Evolutionary conservation across 1,284 basidiomycete species (phyloP).

Genomic region (Pascua guehoae): DNA sequence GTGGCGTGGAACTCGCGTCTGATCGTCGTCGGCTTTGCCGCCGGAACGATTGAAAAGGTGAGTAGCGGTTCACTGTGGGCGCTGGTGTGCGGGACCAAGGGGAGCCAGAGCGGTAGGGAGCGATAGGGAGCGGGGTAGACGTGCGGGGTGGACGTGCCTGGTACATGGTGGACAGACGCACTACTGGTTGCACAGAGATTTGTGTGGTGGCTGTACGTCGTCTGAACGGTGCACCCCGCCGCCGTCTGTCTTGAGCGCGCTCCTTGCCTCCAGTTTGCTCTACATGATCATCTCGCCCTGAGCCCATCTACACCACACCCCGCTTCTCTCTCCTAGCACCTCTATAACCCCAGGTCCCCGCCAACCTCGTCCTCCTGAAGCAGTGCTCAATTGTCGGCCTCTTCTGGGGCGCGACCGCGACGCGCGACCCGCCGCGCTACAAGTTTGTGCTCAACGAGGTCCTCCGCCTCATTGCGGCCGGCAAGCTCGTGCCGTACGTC

Average conservation of each 20-base stretch:
- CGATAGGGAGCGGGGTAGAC: too few relatives aligned
- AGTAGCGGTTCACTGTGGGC: too few relatives aligned
- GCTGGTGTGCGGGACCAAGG: too few relatives aligned
- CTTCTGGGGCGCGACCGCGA: slow-evolving; percentile 76
- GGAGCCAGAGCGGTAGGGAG: too few relatives aligned
- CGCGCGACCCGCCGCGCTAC: slow-evolving; percentile 64
- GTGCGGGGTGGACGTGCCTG: too few relatives aligned
- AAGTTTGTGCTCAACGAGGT: slow-evolving; percentile 70
- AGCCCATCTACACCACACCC: too few relatives aligned
- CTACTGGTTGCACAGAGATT: too few relatives aligned
- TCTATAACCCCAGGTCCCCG: slow-evolving; percentile 63
- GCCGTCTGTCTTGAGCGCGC: slow-evolving; percentile 1
- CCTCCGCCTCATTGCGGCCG: slow-evolving; percentile 65
- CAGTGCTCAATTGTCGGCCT: slow-evolving; percentile 77
- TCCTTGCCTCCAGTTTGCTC: too few relatives aligned
- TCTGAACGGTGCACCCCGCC: not conserved
- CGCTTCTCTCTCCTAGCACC: too few relatives aligned
- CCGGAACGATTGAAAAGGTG: slow-evolving; percentile 83
- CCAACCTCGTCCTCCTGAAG: slow-evolving; percentile 84
- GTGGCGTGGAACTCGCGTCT: slow-evolving; percentile 92
- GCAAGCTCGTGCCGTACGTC: slow-evolving; percentile 65
- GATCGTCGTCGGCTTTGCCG: slow-evolving; percentile 87
- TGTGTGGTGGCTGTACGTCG: too few relatives aligned
- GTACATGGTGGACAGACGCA: too few relatives aligned
- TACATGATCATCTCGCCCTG: not conserved